Conservation (phyloP, 768 basidiomycete species). For the Austroboletus festivus region DNA sequence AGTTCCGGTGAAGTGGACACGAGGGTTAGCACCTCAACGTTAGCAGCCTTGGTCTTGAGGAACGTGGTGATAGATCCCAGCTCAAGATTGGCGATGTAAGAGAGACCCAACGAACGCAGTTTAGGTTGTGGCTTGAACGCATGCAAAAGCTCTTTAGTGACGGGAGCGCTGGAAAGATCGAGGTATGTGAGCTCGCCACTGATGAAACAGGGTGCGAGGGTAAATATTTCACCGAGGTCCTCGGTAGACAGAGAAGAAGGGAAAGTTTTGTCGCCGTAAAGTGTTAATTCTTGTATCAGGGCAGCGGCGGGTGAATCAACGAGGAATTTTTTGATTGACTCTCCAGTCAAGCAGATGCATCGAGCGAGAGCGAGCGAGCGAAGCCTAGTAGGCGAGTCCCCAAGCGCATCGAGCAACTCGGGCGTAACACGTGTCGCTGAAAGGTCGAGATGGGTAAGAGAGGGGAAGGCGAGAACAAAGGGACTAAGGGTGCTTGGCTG, state of each 20-base stretch:
- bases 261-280: slow-evolving; percentile 88
- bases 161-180: slow-evolving; percentile 81
- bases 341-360: slow-evolving; percentile 80
- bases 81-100: slow-evolving; percentile 72
- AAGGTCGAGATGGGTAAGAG: slow-evolving; percentile 86
- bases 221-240: slow-evolving; percentile 66
- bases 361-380: slow-evolving; percentile 80
- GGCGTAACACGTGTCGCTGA: slow-evolving; percentile 83
- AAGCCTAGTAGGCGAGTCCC: slow-evolving; percentile 65
- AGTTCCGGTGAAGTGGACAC: slow-evolving; percentile 75
- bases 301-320: slow-evolving; percentile 60
- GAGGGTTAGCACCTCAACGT: slow-evolving; percentile 85
- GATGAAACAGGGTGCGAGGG: slow-evolving; percentile 74
- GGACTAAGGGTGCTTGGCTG: slow-evolving; percentile 62
- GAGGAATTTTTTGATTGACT: slow-evolving; percentile 72
- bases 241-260: slow-evolving; percentile 63
- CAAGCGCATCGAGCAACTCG: slow-evolving; percentile 68
- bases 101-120: slow-evolving; percentile 86
- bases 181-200: slow-evolving; percentile 78
- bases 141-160: slow-evolving; percentile 57
- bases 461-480: slow-evolving; percentile 79
- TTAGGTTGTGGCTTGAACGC: slow-evolving; percentile 61
- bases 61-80: slow-evolving; percentile 67
- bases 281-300: slow-evolving; percentile 70
- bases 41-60: slow-evolving; percentile 59